phyloP scores from a whole-genome alignment of 352 stramenopile genomes.

The Phytopythium chamaehyphon region DNA sequence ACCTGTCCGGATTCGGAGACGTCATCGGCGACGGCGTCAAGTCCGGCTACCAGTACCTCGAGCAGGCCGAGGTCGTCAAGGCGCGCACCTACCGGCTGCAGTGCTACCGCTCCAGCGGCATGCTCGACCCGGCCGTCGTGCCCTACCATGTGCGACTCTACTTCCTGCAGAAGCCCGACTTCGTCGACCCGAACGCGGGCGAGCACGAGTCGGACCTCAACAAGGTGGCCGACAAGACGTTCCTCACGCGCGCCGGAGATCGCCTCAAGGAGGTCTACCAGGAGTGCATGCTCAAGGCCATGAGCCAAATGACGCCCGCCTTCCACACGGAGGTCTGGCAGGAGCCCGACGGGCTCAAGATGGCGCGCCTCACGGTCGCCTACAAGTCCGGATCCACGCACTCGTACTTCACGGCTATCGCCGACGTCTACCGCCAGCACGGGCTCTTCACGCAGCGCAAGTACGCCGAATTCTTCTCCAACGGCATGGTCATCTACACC shows the following conservation, averaged over 20 bases:
- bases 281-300: slow-evolving; percentile 64
- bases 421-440: slow-evolving; percentile 81
- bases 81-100: slow-evolving; percentile 73
- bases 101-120: slow-evolving; percentile 79
- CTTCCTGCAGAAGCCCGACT: slow-evolving; percentile 75
- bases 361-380: slow-evolving; percentile 74
- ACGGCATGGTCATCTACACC: slow-evolving; percentile 79
- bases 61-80: slow-evolving; percentile 50
- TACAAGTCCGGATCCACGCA: slow-evolving; percentile 75
- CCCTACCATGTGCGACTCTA: slow-evolving; percentile 85
- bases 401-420: slow-evolving; percentile 86
- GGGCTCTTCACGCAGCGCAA: slow-evolving; percentile 80
- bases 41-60: slow-evolving; percentile 73
- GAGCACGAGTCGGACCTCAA: slow-evolving; percentile 74
- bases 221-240: slow-evolving; percentile 72
- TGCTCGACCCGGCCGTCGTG: slow-evolving; percentile 67
- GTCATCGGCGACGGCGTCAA: slow-evolving; percentile 78
- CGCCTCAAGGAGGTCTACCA: slow-evolving; percentile 78
- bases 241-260: slow-evolving; percentile 59
- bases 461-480: slow-evolving; percentile 85
- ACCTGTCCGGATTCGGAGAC: slow-evolving; percentile 60
- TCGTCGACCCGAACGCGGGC: slow-evolving; percentile 43
- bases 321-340: slow-evolving; percentile 81
- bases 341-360: slow-evolving; percentile 70
- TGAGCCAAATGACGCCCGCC: slow-evolving; percentile 70